Evolutionary conservation across 148 eudicot species (phyloP), one percentile per base, ranked within the genome.

Genomic region (Heliosperma pusillum): DNA sequence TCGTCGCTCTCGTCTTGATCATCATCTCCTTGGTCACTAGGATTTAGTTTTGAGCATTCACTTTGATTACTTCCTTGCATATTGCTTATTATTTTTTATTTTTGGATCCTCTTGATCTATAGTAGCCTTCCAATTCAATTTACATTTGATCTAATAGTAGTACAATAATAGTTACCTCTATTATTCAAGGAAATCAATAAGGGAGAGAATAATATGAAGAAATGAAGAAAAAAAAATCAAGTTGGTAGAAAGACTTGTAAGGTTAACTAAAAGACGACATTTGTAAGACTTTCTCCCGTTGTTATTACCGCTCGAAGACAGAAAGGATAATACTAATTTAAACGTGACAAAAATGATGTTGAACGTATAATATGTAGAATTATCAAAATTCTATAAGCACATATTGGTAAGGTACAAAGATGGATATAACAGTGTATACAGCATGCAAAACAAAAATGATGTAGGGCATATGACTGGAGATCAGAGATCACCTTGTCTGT

Each of bases 31-130:
- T 52, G 64, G 17, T 77, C 80, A 21, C 79, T 81, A 45, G 57
- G 81, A 74, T 85, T 80, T 27, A 81, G 76, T 25, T 83, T 80
- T 0, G 88, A 84, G 69, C 79, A 80, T 30, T 83, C 85, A 9
- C 78, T 78, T 26, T 78, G 80, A 72, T 56, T 58, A 59, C 84
- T 84, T 27, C 72, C 81, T 73, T 77, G 85, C 87, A 86, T 84
- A 66, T 71, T 17, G 10, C 11, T 16, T n/a, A 1, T 21, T 50
- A 22, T 42, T 21, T 36, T 30, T 12, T n/a, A n/a, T n/a, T n/a
- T n/a, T n/a, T n/a, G n/a, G n/a, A n/a, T n/a, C n/a, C n/a, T n/a
- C n/a, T n/a, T n/a, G n/a, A n/a, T n/a, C n/a, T n/a, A n/a, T n/a
- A n/a, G n/a, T n/a, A n/a, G n/a, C n/a, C n/a, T n/a, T n/a, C n/a